Evolutionary conservation across 495 filamentous ascomycete genomes (phyloP).

Genomic region (Podospora pseudocomata): DNA sequence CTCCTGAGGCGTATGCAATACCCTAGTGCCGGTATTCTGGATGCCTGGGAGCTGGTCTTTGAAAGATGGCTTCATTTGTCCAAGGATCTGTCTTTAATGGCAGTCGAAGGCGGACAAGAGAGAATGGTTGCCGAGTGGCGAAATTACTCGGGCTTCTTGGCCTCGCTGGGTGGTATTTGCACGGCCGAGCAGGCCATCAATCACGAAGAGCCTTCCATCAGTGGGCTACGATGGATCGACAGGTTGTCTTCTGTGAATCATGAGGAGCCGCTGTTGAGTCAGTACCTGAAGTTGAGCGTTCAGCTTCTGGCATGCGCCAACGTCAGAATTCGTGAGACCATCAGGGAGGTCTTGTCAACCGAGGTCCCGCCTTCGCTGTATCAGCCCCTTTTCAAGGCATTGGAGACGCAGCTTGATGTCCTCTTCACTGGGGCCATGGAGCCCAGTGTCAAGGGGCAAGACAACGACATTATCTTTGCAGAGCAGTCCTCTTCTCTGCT

Average conservation of each 20-base stretch:
- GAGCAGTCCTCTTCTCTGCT: slow-evolving; percentile 61
- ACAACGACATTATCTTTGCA: slow-evolving; percentile 58
- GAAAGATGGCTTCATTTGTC: slow-evolving; percentile 57
- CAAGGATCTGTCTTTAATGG: slow-evolving; percentile 53
- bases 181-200: slow-evolving; percentile 55
- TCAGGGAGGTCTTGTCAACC: slow-evolving; percentile 57
- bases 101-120: slow-evolving; percentile 50
- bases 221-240: slow-evolving; percentile 61
- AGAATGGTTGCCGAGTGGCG: slow-evolving; percentile 58
- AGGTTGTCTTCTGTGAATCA: slow-evolving; percentile 54
- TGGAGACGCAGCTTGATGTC: slow-evolving; percentile 58
- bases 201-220: slow-evolving; percentile 53
- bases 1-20: slow-evolving; percentile 56
- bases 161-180: slow-evolving; percentile 61
- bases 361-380: slow-evolving; percentile 58
- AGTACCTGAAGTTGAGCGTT: slow-evolving; percentile 58
- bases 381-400: slow-evolving; percentile 55
- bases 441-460: slow-evolving; percentile 48
- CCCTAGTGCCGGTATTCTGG: slow-evolving; percentile 57
- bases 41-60: slow-evolving; percentile 62
- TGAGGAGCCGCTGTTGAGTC: slow-evolving; percentile 54
- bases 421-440: slow-evolving; percentile 53
- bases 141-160: slow-evolving; percentile 63
- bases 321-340: slow-evolving; percentile 59
- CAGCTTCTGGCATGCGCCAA: slow-evolving; percentile 60